Conservation (phyloP, 441 rosid species). For the Manihot esculenta region DNA sequence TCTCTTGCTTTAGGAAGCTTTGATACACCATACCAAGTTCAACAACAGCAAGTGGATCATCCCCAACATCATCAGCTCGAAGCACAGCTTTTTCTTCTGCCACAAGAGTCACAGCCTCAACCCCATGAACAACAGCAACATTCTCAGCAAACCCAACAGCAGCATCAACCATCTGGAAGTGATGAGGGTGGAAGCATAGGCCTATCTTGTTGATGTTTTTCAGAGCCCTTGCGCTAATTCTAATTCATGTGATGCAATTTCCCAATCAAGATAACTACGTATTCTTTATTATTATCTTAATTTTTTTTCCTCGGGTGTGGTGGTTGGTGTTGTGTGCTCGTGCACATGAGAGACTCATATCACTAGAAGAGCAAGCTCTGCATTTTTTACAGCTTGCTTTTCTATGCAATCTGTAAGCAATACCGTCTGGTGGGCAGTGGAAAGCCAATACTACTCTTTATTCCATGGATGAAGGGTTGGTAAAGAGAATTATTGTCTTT, state of each 20-base stretch:
- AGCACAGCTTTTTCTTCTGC: slow-evolving; percentile 47
- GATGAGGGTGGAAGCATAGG: slow-evolving; percentile 51
- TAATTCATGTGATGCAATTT: slow-evolving; percentile 14
- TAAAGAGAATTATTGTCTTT: slow-evolving; percentile 39
- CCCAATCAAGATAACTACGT: slow-evolving; percentile 39
- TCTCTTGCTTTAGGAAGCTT: slow-evolving; percentile 40
- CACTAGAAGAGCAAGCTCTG: neutral
- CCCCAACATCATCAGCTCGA: slow-evolving; percentile 41
- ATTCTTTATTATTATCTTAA: neutral
- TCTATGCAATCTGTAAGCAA: slow-evolving; percentile 12
- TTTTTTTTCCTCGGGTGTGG: neutral
- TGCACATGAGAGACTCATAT: neutral
- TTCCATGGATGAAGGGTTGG: slow-evolving; percentile 21
- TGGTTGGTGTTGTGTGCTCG: neutral
- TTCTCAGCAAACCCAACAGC: neutral
- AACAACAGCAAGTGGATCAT: slow-evolving; percentile 29
- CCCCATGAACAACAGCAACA: slow-evolving; percentile 16
- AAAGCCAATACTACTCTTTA: slow-evolving; percentile 29
- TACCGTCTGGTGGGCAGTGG: slow-evolving; percentile 14
- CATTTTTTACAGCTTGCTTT: slow-evolving; percentile 25
- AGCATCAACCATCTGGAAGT: slow-evolving; percentile 33
- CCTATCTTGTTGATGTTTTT: slow-evolving; percentile 38
- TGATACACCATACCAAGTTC: slow-evolving; percentile 47
- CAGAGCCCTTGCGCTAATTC: neutral
- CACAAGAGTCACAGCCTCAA: too few species aligned